Percentiles rank a stretch among this genome's conserved stretches.
Conservation (phyloP, 2,329 filamentous ascomycete species). For the Fusarium lateritium region DNA sequence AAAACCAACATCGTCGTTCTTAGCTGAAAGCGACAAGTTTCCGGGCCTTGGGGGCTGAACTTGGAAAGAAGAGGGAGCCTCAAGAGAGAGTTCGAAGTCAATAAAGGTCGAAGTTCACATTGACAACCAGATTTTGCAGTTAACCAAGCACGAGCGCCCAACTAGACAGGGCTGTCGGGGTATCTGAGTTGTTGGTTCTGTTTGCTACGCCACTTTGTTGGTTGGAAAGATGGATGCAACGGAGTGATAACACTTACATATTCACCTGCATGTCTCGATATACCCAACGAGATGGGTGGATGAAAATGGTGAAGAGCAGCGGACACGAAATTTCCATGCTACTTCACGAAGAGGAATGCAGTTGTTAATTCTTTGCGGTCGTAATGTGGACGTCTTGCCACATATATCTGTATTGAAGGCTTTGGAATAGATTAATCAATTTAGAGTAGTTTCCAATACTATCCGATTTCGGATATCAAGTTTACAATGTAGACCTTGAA, state of each 20-base stretch:
- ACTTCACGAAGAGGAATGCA: too few relatives aligned
- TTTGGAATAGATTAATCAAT: too few relatives aligned
- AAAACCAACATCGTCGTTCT: too few relatives aligned
- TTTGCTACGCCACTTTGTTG: constrained; percentile 8
- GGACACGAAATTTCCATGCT: neutral
- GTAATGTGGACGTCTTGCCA: too few relatives aligned
- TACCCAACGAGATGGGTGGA: neutral
- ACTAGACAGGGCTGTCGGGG: too few relatives aligned
- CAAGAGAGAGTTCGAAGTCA: neutral
- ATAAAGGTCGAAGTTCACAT: neutral
- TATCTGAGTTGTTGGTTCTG: neutral
- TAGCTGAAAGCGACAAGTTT: too few relatives aligned
- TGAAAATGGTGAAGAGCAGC: neutral
- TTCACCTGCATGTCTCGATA: neutral
- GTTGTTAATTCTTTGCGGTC: too few relatives aligned
- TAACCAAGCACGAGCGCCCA: neutral
- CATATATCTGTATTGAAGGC: too few relatives aligned
- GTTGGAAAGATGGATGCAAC: neutral
- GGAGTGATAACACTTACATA: constrained; percentile 9
- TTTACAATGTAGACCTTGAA: too few relatives aligned
- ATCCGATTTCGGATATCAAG: too few relatives aligned
- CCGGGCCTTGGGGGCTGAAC: neutral
- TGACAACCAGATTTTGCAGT: neutral
- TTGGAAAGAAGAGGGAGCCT: neutral
- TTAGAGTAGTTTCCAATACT: too few relatives aligned